A percentile compares a stretch with the other conserved stretches of the same genome.
Conservation (phyloP, 2,329 filamentous ascomycete species). For the Penicillium sp. region DNA sequence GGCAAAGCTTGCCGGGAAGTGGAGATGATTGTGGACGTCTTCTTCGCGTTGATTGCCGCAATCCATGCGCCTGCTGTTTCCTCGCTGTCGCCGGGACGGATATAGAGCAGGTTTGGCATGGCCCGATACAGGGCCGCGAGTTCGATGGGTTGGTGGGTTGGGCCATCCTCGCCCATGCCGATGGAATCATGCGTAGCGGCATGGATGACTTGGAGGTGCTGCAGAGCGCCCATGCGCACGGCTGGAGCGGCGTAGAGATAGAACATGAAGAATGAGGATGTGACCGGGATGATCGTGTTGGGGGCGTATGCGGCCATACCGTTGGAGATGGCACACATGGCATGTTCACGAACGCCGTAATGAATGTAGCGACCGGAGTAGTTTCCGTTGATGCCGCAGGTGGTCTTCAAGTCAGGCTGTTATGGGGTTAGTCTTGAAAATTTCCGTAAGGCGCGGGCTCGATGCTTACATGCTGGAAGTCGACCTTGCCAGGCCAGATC, state of each 20-base stretch:
- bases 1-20: slow-evolving; percentile 46
- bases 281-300: slow-evolving; percentile 60
- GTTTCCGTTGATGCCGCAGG: slow-evolving; percentile 50
- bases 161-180: slow-evolving; percentile 62
- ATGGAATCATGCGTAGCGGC: slow-evolving; percentile 64
- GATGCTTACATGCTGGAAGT: slow-evolving; percentile 52
- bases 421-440: background rate
- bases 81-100: slow-evolving; percentile 61
- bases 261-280: slow-evolving; percentile 66
- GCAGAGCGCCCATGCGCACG: slow-evolving; percentile 62
- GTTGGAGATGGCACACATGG: slow-evolving; percentile 80
- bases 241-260: slow-evolving; percentile 60
- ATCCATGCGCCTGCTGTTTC: slow-evolving; percentile 53
- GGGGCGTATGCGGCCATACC: slow-evolving; percentile 61
- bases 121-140: slow-evolving; percentile 60
- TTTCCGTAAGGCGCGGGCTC: background rate
- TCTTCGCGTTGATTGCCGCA: slow-evolving; percentile 42
- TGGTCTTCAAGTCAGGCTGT: slow-evolving; percentile 33
- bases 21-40: slow-evolving; percentile 48
- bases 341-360: slow-evolving; percentile 64
- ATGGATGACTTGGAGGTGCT: slow-evolving; percentile 59
- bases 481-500: slow-evolving; percentile 55
- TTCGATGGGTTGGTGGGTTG: slow-evolving; percentile 64
- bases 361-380: slow-evolving; percentile 55
- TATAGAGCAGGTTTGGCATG: slow-evolving; percentile 65